Evolutionary conservation across 1,139 yeast genomes (phyloP).

Genomic region (Zygoascus hellenicus): DNA sequence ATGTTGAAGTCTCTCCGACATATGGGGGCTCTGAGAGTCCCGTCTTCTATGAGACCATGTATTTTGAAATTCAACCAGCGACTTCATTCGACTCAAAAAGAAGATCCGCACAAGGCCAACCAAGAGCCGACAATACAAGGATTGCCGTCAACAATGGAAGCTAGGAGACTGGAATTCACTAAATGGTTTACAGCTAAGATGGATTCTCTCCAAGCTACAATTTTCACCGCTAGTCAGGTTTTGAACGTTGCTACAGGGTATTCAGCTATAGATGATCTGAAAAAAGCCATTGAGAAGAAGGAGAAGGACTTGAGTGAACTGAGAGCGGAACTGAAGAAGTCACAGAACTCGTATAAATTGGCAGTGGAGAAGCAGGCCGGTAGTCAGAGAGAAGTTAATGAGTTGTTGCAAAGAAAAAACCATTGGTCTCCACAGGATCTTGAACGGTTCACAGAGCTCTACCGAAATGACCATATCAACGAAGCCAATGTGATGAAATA

Average conservation of each 20-base stretch:
- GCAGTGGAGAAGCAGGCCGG: slow-evolving; percentile 62
- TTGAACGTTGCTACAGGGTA: slow-evolving; percentile 93
- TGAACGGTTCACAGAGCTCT: slow-evolving; percentile 76
- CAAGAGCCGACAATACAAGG: neutral
- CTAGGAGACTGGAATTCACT: slow-evolving; percentile 45
- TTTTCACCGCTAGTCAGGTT: slow-evolving; percentile 65
- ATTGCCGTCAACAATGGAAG: slow-evolving; percentile 42
- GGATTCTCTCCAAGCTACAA: slow-evolving; percentile 59
- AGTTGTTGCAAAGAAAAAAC: slow-evolving; percentile 76
- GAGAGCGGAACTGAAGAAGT: slow-evolving; percentile 44
- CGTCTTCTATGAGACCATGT: too few relatives aligned
- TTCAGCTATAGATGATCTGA: slow-evolving; percentile 68
- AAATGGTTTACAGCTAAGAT: slow-evolving; percentile 50
- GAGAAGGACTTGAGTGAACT: slow-evolving; percentile 45
- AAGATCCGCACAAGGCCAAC: neutral
- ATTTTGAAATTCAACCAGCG: too few relatives aligned
- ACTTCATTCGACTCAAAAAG: too few relatives aligned
- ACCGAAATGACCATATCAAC: slow-evolving; percentile 73
- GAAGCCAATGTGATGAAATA: slow-evolving; percentile 56
- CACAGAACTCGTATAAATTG: slow-evolving; percentile 51
- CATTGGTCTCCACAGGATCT: slow-evolving; percentile 74
- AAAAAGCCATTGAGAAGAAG: slow-evolving; percentile 48
- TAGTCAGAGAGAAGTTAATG: slow-evolving; percentile 85
- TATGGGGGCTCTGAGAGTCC: too few relatives aligned
- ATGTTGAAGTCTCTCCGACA: too few relatives aligned